Percentiles rank a stretch among this genome's conserved stretches.
Conservation (phyloP, 2,329 filamentous ascomycete species). For the Cladosporium sp. region DNA sequence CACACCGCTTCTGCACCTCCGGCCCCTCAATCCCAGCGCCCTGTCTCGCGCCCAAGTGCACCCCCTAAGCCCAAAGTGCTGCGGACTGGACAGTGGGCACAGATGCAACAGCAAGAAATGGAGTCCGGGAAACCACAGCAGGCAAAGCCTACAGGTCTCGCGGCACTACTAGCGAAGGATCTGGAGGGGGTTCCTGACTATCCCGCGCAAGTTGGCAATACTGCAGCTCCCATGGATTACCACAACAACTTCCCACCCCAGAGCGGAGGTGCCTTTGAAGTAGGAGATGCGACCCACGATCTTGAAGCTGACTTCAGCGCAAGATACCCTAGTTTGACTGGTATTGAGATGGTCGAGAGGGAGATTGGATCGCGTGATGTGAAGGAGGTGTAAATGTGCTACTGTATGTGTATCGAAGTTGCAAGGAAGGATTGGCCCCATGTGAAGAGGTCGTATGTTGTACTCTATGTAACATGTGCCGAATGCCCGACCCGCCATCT, state of each 20-base stretch:
- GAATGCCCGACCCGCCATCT: too few relatives aligned
- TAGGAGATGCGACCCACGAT: not conserved
- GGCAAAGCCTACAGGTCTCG: constrained; percentile 24
- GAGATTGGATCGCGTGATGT: constrained; percentile 19
- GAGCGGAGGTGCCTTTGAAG: not conserved
- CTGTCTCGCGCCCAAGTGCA: constrained; percentile 46
- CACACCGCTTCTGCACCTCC: constrained; percentile 4
- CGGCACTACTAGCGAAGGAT: constrained; percentile 35
- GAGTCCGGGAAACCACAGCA: not conserved
- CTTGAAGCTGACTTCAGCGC: constrained; percentile 68
- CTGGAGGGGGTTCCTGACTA: constrained; percentile 35
- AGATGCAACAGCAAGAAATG: not conserved
- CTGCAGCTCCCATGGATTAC: not conserved
- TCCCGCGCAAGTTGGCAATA: constrained; percentile 15
- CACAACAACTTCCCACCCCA: not conserved
- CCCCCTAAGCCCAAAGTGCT: constrained; percentile 61
- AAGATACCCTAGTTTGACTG: constrained; percentile 77
- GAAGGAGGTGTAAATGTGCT: constrained; percentile 6
- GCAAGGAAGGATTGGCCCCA: not conserved
- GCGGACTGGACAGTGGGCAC: constrained; percentile 36
- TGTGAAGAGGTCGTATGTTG: not conserved
- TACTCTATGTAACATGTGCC: not conserved
- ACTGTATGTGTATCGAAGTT: not conserved
- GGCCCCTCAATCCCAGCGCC: constrained; percentile 14
- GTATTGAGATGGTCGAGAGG: constrained; percentile 80